Evolutionary conservation across 2,329 filamentous ascomycete genomes (phyloP), one percentile per base, ranked within the genome.

Genomic region (Paecilomyces dactylethromorphus): DNA sequence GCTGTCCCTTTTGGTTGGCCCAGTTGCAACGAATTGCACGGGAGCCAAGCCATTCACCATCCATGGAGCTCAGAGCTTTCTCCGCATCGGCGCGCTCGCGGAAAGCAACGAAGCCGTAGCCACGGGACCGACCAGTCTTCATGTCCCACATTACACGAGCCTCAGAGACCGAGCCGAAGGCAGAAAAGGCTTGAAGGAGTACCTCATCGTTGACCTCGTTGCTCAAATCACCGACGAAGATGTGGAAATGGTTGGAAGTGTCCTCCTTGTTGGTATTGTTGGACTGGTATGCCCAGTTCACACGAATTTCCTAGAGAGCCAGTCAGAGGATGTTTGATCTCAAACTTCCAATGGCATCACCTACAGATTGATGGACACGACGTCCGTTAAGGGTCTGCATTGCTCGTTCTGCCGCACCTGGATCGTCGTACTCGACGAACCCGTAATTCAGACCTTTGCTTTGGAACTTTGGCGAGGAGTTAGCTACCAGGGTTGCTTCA

Each of bases 131-230:
- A 66, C 94, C 94, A 35, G 94, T 99, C 84, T 99, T 99, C 94
- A 99, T 99, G 76, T 99, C 94, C 94, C 94, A 99, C 94, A 99
- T 99, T 64, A 99, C 94, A 69, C 94, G 92, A 60, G 94, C 94
- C 77, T 99, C 94, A 2, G 94, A 99, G 54, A 99, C 92, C 12
- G 87, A 91, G 49, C 94, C 94, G 74, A 97, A 99, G 52, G 91
- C 91, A 54, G 91, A 95, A 78, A 99, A 99, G 12, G 94, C 94
- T 76, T 97, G 92, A 15, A 89, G 82, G 22, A 99, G 83, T 56
- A 97, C 86, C 71, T 99, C 94, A 68, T 99, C 94, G 69, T 99
- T 99, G 74, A 99, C 94, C 76, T 99, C 94, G 71, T 99, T 99
- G 68, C 92, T 97, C 58, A 99, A 79, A 73, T 99, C 94, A 62